These are phyloP conservation scores for Cladophialophora exuberans DNA, from an alignment of 2,329 filamentous ascomycete genomes.

Conservation along the genomic window DNA sequence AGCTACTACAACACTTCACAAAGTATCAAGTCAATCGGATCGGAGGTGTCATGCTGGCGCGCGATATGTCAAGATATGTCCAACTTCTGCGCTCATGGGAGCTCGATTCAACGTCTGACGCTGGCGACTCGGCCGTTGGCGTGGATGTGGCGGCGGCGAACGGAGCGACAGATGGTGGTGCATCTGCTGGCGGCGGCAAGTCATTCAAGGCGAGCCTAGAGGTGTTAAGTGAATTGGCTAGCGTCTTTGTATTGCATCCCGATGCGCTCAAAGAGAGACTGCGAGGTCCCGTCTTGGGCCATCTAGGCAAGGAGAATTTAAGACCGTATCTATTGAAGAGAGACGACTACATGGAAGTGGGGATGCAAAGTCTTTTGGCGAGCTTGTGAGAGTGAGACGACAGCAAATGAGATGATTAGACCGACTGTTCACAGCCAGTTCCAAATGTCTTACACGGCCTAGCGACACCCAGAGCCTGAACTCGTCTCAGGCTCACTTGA, in stretches of 20 bases:
- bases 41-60: conserved; percentile 90
- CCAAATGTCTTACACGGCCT: not conserved
- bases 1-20: conserved; percentile 91
- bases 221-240: conserved; percentile 88
- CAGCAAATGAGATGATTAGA: too few relatives aligned
- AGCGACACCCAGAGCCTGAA: too few relatives aligned
- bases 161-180: not conserved
- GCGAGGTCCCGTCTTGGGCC: conserved; percentile 38
- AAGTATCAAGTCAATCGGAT: conserved; percentile 92
- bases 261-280: conserved; percentile 72
- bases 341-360: conserved; percentile 79
- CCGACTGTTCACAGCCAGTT: too few relatives aligned
- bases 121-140: too few relatives aligned
- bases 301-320: conserved; percentile 67
- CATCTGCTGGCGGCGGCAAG: not conserved
- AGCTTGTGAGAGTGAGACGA: too few relatives aligned
- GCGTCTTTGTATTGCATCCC: conserved; percentile 88
- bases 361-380: conserved; percentile 80
- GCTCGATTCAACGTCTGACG: conserved; percentile 57
- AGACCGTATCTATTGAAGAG: conserved; percentile 81
- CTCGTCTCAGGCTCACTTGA: too few relatives aligned
- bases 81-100: conserved; percentile 84
- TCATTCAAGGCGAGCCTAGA: conserved; percentile 75
- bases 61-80: conserved; percentile 93
- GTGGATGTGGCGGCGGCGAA: not conserved